These are phyloP conservation scores for Tanozyma kutaoensis DNA, from an alignment of 805 yeast genomes.

Conservation along the genomic window DNA sequence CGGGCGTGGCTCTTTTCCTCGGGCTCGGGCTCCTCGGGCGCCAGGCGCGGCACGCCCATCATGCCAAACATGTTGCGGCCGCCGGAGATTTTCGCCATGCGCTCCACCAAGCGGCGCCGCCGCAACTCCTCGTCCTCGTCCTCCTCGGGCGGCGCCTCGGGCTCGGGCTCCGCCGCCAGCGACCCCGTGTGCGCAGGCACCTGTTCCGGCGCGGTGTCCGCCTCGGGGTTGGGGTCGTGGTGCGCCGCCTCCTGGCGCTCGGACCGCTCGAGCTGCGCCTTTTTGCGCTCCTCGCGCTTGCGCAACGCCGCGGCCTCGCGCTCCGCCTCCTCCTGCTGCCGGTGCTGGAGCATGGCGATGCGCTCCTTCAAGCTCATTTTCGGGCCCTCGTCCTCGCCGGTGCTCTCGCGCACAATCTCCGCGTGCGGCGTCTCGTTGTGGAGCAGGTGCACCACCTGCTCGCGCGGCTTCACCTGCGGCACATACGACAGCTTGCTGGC, in stretches of 20 bases:
- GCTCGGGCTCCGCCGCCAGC: conserved; percentile 3
- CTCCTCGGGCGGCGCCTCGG: conserved; percentile 30
- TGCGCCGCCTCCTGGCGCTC: no score
- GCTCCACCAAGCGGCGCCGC: conserved; percentile 66
- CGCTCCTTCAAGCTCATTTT: conserved; percentile 77
- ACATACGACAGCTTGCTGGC: conserved; percentile 50
- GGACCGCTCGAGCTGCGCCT: conserved; percentile 20
- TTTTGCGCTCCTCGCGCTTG: conserved; percentile 37
- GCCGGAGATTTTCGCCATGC: conserved; percentile 95
- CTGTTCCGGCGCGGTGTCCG: no score
- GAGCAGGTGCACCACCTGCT: conserved; percentile 21
- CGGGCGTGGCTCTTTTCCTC: no score
- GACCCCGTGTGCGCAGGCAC: no score
- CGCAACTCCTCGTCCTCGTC: conserved; percentile 68
- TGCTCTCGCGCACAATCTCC: conserved; percentile 10
- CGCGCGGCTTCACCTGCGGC: conserved; percentile 31
- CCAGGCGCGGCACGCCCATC: conserved; percentile 37
- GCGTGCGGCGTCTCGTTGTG: conserved; percentile 10
- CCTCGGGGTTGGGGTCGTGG: no score
- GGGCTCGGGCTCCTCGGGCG: no score
- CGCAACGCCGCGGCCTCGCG: conserved; percentile 47
- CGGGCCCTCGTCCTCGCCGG: conserved; percentile 39
- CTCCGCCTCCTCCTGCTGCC: conserved; percentile 71
- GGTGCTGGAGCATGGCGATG: conserved; percentile 69
- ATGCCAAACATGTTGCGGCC: conserved; percentile 70